Evolutionary conservation across 345 rosid species (phyloP).

Genomic region (Combretum micranthum): DNA sequence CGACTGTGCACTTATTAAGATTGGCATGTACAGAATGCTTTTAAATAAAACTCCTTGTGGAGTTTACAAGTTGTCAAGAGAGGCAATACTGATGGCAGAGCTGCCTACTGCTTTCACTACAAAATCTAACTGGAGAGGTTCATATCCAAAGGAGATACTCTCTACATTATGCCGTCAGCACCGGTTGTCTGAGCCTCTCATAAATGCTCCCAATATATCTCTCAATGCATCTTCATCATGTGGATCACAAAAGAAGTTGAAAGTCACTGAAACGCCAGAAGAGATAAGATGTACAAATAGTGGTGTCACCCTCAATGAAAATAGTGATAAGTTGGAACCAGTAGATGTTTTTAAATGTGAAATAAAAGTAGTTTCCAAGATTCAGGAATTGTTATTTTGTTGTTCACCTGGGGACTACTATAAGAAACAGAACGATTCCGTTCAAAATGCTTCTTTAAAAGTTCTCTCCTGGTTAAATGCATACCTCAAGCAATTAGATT

Average conservation of each 20-base stretch:
- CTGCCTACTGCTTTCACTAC: conserved; percentile 61
- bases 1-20: not conserved
- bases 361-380: conserved; percentile 60
- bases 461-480: conserved; percentile 67
- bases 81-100: conserved; percentile 60
- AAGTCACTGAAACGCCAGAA: conserved; percentile 24
- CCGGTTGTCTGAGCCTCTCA: conserved; percentile 68
- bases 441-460: conserved; percentile 66
- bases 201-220: conserved; percentile 31
- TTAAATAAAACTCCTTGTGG: conserved; percentile 69
- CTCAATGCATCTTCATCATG: conserved; percentile 27
- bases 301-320: conserved; percentile 17
- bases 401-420: conserved; percentile 49
- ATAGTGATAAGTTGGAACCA: conserved; percentile 17
- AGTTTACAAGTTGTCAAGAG: conserved; percentile 69
- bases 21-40: conserved; percentile 12
- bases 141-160: conserved; percentile 72
- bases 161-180: conserved; percentile 78
- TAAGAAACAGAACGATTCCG: conserved; percentile 64
- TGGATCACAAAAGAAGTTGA: conserved; percentile 50
- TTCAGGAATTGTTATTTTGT: conserved; percentile 52
- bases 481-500: conserved; percentile 38
- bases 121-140: conserved; percentile 81
- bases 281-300: conserved; percentile 25
- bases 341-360: conserved; percentile 48